A percentile compares a stretch with the other conserved stretches of the same genome.
These are phyloP conservation scores for Calonectria naviculata DNA, from an alignment of 2,329 filamentous ascomycete genomes.

Conservation along the genomic window DNA sequence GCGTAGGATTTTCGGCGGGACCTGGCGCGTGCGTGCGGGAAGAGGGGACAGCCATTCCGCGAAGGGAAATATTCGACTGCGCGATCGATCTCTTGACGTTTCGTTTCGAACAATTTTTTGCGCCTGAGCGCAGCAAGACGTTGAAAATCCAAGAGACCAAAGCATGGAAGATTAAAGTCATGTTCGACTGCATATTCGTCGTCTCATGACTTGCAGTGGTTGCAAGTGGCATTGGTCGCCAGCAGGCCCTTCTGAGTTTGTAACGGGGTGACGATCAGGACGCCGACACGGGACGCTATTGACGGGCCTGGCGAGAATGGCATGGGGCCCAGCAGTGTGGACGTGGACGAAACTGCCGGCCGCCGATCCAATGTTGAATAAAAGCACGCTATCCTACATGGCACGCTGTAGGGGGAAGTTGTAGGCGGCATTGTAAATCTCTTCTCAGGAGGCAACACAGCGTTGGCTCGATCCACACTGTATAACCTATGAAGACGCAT, in stretches of 20 bases:
- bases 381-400: neutral
- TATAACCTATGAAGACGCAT: neutral
- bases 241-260: neutral
- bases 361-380: neutral
- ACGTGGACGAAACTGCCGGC: neutral
- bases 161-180: neutral
- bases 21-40: constrained; percentile 19
- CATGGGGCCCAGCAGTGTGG: neutral
- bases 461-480: neutral
- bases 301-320: neutral
- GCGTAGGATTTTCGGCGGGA: neutral
- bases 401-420: neutral
- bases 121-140: neutral
- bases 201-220: constrained; percentile 1
- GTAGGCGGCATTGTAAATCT: neutral
- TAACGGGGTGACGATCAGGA: neutral
- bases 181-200: neutral
- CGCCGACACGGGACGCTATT: neutral
- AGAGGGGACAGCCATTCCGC: neutral
- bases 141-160: neutral
- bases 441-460: neutral
- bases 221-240: neutral
- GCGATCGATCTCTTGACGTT: constrained; percentile 6
- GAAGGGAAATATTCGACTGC: neutral
- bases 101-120: neutral